phyloP scores from a whole-genome alignment of 768 basidiomycete genomes.

The Lentinula boryana region DNA sequence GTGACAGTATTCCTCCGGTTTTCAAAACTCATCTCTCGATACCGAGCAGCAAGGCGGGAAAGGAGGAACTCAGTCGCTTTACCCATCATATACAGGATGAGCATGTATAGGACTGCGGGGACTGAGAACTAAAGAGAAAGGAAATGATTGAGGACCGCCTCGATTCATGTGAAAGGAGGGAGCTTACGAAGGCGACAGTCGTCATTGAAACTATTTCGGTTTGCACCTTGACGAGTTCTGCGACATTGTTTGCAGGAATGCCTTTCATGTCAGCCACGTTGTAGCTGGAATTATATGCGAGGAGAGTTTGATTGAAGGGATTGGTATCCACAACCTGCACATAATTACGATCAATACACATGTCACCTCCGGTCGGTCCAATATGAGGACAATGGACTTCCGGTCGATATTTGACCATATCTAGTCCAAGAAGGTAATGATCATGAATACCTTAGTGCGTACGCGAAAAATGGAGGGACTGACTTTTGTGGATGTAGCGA shows the following conservation, averaged over 20 bases:
- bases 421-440: neutral
- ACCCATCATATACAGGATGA: neutral
- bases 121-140: neutral
- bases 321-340: neutral
- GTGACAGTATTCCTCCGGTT: neutral
- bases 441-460: neutral
- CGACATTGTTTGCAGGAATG: neutral
- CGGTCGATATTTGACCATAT: constrained; percentile 7
- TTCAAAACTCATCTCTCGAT: neutral
- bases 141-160: neutral
- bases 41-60: neutral
- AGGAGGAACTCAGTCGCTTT: neutral
- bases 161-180: neutral
- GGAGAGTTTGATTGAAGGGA: neutral
- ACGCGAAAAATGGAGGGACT: neutral
- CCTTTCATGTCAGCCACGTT: neutral
- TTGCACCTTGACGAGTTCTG: neutral
- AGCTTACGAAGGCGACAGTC: neutral
- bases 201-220: neutral
- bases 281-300: constrained; percentile 3
- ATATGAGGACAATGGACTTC: constrained; percentile 10
- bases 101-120: neutral
- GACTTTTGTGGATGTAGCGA: constrained; percentile 1
- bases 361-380: constrained; percentile 8
- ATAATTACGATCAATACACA: constrained; percentile 6